These are phyloP conservation scores for Puccinia horiana DNA, from an alignment of 1,284 basidiomycete genomes.

Conservation along the genomic window DNA sequence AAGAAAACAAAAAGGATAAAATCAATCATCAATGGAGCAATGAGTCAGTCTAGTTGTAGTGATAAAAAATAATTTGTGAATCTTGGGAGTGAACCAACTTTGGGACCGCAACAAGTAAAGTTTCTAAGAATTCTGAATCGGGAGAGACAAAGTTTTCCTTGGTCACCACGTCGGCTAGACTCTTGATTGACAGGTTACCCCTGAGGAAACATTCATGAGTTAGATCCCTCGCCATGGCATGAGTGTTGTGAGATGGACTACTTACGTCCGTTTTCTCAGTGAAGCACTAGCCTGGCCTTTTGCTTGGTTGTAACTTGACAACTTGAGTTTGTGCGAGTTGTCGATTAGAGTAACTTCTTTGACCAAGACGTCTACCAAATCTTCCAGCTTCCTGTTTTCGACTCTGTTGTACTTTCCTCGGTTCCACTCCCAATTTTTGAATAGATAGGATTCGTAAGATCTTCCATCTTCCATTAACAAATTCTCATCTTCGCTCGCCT, in stretches of 20 bases:
- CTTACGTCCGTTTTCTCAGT: slow-evolving; percentile 89
- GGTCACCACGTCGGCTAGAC: slow-evolving; percentile 80
- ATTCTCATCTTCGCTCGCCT: slow-evolving; percentile 1
- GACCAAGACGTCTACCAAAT: slow-evolving; percentile 36
- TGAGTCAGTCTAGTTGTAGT: not conserved
- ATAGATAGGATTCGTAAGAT: slow-evolving; percentile 43
- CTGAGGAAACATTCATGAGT: slow-evolving; percentile 60
- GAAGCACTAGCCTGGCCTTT: slow-evolving; percentile 91
- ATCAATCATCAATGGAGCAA: not conserved
- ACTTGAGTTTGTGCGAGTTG: slow-evolving; percentile 67
- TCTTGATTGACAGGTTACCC: slow-evolving; percentile 87
- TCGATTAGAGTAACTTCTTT: slow-evolving; percentile 59
- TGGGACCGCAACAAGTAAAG: slow-evolving; percentile 88
- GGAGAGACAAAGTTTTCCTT: slow-evolving; percentile 74
- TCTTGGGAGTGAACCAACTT: slow-evolving; percentile 66
- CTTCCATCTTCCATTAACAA: slow-evolving; percentile 47
- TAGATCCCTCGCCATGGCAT: not conserved
- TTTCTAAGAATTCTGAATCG: slow-evolving; percentile 91
- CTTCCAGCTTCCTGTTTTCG: slow-evolving; percentile 43
- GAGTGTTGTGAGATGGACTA: slow-evolving; percentile 46
- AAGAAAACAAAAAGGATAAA: not conserved
- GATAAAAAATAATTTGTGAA: slow-evolving; percentile 20
- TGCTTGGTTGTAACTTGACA: slow-evolving; percentile 87
- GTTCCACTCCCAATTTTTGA: slow-evolving; percentile 50
- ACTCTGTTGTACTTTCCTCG: slow-evolving; percentile 49